These are phyloP conservation scores for Euptelea pleiosperma DNA, from an alignment of 164 flowering plant species.

Conservation along the genomic window DNA sequence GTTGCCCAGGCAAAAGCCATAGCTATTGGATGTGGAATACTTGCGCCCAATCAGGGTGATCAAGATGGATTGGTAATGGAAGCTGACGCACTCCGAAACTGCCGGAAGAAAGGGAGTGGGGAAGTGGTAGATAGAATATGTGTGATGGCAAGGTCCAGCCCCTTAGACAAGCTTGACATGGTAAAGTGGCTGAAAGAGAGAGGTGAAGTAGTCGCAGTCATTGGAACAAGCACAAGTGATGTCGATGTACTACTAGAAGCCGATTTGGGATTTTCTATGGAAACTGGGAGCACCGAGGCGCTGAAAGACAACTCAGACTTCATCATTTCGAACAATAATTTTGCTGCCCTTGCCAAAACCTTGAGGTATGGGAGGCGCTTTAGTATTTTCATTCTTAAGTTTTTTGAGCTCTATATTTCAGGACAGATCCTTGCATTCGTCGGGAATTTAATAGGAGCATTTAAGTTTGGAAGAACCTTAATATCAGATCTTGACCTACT, in stretches of 20 bases:
- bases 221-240: neutral
- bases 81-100: too few species aligned
- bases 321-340: too few species aligned
- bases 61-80: neutral
- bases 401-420: too few species aligned
- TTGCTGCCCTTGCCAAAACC: neutral
- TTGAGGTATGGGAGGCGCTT: neutral
- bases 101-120: too few species aligned
- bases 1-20: slow-evolving; percentile 8
- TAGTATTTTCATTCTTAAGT: neutral
- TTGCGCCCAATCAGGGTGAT: neutral
- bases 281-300: too few species aligned
- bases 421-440: too few species aligned
- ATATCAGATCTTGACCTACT: too few species aligned
- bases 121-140: neutral
- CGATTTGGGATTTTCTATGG: neutral
- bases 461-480: too few species aligned
- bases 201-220: neutral
- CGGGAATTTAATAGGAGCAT: too few species aligned
- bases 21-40: slow-evolving; percentile 13
- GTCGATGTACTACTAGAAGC: neutral
- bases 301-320: too few species aligned
- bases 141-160: neutral
- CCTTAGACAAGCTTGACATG: neutral
- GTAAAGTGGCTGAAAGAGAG: neutral